These are phyloP conservation scores for Jaenimonas drosophilae DNA, from an alignment of 208 protist genomes.

Conservation along the genomic window DNA sequence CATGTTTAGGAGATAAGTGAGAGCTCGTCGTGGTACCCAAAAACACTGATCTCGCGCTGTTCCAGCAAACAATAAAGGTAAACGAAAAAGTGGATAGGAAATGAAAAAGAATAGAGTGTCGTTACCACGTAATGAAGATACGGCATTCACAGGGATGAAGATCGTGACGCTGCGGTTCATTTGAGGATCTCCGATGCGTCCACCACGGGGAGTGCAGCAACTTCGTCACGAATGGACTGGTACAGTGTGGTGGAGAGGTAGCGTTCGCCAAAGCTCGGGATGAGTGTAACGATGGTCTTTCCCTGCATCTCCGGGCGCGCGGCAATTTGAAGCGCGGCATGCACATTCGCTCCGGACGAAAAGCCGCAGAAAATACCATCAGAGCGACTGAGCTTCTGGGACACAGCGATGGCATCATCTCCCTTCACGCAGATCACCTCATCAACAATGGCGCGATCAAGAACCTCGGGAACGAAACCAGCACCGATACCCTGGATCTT, in stretches of 20 bases:
- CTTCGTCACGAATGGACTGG: constrained; percentile 54
- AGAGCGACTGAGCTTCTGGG: constrained; percentile 58
- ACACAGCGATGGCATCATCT: constrained; percentile 54
- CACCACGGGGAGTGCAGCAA: constrained; percentile 56
- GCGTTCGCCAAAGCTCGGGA: constrained; percentile 86
- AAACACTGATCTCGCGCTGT: too few relatives aligned
- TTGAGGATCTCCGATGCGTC: constrained; percentile 50
- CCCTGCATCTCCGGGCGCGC: constrained; percentile 75
- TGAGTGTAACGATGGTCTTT: constrained; percentile 84
- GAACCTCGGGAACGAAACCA: constrained; percentile 77
- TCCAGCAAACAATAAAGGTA: constrained; percentile 3
- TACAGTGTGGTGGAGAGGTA: constrained; percentile 84
- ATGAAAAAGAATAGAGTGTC: not conserved
- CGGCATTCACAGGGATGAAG: not conserved
- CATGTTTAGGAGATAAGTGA: too few relatives aligned
- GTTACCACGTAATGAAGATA: not conserved
- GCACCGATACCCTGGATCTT: constrained; percentile 89
- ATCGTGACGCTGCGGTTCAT: not conserved
- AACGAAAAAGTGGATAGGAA: not conserved
- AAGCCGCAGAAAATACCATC: constrained; percentile 83
- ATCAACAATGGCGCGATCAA: constrained; percentile 52
- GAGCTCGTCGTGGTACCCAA: too few relatives aligned
- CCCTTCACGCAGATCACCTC: constrained; percentile 64
- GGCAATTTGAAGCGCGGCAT: constrained; percentile 71
- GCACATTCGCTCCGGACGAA: constrained; percentile 75